Percentiles rank a stretch among this genome's conserved stretches.
These are phyloP conservation scores for Guillardia theta DNA, from an alignment of 78 protist species.

Conservation along the genomic window DNA sequence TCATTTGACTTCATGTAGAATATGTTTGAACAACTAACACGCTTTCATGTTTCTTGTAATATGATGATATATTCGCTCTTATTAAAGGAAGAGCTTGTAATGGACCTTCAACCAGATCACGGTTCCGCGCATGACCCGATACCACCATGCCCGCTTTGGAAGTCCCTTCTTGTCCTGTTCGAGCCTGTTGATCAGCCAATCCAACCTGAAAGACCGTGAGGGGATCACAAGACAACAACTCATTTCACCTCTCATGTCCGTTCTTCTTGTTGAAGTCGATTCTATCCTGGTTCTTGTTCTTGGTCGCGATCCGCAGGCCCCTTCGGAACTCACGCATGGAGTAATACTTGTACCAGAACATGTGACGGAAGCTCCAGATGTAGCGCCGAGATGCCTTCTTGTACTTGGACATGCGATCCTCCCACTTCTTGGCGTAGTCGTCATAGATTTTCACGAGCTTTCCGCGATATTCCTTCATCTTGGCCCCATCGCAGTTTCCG, in stretches of 20 bases:
- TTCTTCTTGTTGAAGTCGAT: neutral
- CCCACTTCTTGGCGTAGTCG: neutral
- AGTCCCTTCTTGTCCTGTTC: too few relatives aligned
- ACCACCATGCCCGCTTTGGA: too few relatives aligned
- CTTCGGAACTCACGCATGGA: neutral
- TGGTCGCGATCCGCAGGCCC: neutral
- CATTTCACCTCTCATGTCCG: neutral
- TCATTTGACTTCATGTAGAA: too few relatives aligned
- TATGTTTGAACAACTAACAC: too few relatives aligned
- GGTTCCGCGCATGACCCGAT: too few relatives aligned
- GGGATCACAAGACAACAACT: too few relatives aligned
- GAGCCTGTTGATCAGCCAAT: too few relatives aligned
- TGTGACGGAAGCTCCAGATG: neutral
- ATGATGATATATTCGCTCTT: too few relatives aligned
- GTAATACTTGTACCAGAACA: neutral
- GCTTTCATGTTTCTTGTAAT: too few relatives aligned
- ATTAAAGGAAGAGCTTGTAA: too few relatives aligned
- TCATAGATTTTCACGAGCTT: neutral
- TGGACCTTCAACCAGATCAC: too few relatives aligned
- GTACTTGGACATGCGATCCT: neutral
- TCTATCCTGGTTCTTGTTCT: neutral
- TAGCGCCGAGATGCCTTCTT: neutral
- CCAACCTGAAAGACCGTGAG: too few relatives aligned
- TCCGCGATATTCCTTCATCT: neutral
- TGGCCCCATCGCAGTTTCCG: neutral